Evolutionary conservation across 352 stramenopile genomes (phyloP).

Genomic region (Phytophthora sp.): DNA sequence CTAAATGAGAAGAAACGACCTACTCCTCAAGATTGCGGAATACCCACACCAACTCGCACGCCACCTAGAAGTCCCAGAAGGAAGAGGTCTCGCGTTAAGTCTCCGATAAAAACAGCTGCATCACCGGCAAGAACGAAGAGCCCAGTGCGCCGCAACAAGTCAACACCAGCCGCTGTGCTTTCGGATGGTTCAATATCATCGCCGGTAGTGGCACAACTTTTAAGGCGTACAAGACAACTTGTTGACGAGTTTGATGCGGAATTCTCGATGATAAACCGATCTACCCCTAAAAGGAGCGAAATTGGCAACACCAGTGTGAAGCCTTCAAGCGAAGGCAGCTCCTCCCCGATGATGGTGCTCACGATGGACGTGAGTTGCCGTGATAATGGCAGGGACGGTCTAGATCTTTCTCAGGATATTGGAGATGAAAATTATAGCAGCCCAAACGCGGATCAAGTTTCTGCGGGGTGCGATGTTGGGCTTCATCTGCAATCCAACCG

Average conservation of each 20-base stretch:
- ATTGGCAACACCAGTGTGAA: not conserved
- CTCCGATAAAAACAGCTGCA: not conserved
- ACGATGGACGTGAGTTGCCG: slow-evolving; percentile 33
- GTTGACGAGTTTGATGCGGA: slow-evolving; percentile 34
- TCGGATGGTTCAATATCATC: slow-evolving; percentile 23
- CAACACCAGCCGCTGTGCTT: slow-evolving; percentile 11
- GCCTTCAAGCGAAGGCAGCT: not conserved
- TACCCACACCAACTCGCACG: slow-evolving; percentile 8
- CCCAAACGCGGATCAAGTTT: not conserved
- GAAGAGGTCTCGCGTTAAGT: not conserved
- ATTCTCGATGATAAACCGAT: slow-evolving; percentile 8
- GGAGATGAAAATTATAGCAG: not conserved
- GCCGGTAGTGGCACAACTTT: slow-evolving; percentile 26
- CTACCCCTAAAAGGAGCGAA: slow-evolving; percentile 3
- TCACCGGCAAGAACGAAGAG: slow-evolving; percentile 4
- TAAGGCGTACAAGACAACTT: slow-evolving; percentile 35
- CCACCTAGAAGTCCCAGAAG: not conserved
- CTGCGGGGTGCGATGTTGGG: not conserved
- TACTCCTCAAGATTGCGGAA: not conserved
- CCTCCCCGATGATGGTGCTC: slow-evolving; percentile 15
- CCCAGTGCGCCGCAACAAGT: not conserved
- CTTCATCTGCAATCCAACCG: slow-evolving; percentile 13
- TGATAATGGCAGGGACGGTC: slow-evolving; percentile 16
- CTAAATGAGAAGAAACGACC: not conserved
- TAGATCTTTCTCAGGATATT: slow-evolving; percentile 23